Evolutionary conservation across 2,329 filamentous ascomycete species (phyloP).

Genomic region (Clarireedia paspali): DNA sequence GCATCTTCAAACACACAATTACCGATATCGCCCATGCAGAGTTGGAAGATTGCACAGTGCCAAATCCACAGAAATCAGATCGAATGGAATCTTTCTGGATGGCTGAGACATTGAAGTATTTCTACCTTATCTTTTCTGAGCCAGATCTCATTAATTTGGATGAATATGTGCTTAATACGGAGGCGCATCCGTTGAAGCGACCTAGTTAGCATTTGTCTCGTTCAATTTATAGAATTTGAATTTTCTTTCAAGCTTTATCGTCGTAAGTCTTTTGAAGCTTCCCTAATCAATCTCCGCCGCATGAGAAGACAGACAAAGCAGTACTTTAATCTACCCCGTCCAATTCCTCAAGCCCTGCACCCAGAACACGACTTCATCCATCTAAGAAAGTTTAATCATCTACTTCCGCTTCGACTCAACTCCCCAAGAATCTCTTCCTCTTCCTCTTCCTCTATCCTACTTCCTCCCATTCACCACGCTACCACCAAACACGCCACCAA

Average conservation of each 20-base stretch:
- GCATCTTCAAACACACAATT: constrained; percentile 35
- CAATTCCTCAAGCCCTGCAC: neutral
- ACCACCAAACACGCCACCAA: neutral
- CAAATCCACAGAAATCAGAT: constrained; percentile 33
- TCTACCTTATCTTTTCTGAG: constrained; percentile 43
- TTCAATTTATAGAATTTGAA: neutral
- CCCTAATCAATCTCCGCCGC: neutral
- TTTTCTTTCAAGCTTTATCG: neutral
- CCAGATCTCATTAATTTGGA: constrained; percentile 49
- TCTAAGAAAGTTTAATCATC: neutral
- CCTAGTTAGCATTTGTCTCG: constrained; percentile 19
- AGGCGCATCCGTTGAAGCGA: constrained; percentile 23
- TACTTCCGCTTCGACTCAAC: too few relatives aligned
- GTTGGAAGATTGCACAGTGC: constrained; percentile 32
- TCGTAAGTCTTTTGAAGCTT: too few relatives aligned
- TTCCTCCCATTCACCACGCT: neutral
- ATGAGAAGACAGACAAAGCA: too few relatives aligned
- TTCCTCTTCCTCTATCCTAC: neutral
- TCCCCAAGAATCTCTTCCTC: neutral
- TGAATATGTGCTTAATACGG: constrained; percentile 43
- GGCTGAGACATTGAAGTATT: constrained; percentile 58
- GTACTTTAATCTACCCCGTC: too few relatives aligned
- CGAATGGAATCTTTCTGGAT: constrained; percentile 54
- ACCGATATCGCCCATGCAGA: constrained; percentile 37
- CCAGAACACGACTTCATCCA: neutral